Evolutionary conservation across 176 grass and related monocot genomes (phyloP).

Genomic region (Zizania latifolia): DNA sequence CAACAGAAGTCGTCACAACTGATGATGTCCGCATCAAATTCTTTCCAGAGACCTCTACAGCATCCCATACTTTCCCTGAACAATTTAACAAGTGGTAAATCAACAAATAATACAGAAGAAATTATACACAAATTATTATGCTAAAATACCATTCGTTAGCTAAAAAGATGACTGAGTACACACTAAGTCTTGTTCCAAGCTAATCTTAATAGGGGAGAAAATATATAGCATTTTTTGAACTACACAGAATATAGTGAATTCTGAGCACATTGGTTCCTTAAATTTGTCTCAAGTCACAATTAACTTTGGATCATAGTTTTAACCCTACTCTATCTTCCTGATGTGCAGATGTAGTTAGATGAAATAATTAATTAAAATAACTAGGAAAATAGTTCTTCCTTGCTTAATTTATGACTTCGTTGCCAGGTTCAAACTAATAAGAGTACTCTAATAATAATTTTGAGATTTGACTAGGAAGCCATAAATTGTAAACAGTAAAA

Average conservation of each 20-base stretch:
- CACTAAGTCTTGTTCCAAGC: background rate
- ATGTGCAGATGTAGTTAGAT: background rate
- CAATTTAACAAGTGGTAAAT: background rate
- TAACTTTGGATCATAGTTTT: background rate
- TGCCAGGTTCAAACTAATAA: too few relatives aligned
- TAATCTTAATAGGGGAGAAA: background rate
- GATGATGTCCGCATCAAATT: conserved; percentile 91
- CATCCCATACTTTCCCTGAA: conserved; percentile 86
- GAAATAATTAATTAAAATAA: background rate
- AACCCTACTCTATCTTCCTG: too few relatives aligned
- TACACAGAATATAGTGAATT: background rate
- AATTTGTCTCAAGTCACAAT: background rate
- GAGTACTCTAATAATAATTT: too few relatives aligned
- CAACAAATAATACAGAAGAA: background rate
- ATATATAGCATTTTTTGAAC: background rate
- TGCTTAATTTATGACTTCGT: too few relatives aligned
- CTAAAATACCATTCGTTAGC: background rate
- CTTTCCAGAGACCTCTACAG: conserved; percentile 80
- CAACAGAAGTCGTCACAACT: conserved; percentile 76
- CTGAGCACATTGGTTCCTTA: background rate
- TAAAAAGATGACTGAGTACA: background rate
- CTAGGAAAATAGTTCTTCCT: too few relatives aligned
- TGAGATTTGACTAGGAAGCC: too few relatives aligned
- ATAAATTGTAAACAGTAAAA: too few relatives aligned
- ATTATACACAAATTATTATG: background rate